Percentiles rank a stretch among this genome's conserved stretches.
These are phyloP conservation scores for Pterocarpus macrocarpus DNA, from an alignment of 306 rosid species.

Conservation along the genomic window DNA sequence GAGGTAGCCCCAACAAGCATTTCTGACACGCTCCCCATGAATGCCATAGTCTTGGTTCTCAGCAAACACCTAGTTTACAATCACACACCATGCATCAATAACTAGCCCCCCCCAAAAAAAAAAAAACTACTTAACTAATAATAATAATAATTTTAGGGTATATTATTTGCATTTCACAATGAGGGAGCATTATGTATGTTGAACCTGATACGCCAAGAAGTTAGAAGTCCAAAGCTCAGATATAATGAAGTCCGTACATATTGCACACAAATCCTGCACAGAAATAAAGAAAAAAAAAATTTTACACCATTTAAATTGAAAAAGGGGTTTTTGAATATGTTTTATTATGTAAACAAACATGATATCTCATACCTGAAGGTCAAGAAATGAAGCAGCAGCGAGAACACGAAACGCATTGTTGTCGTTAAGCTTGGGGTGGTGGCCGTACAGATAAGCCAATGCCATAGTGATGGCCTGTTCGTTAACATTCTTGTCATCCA, in stretches of 20 bases:
- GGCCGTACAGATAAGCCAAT: slow-evolving; percentile 92
- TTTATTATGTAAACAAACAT: no score
- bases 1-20: slow-evolving; percentile 99
- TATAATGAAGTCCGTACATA: slow-evolving; percentile 94
- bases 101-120: neutral
- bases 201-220: slow-evolving; percentile 97
- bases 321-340: neutral
- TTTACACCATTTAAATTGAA: neutral
- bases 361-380: slow-evolving; percentile 76
- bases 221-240: slow-evolving; percentile 97
- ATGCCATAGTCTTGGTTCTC: slow-evolving; percentile 96
- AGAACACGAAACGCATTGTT: slow-evolving; percentile 94
- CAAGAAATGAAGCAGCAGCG: slow-evolving; percentile 98
- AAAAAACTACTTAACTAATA: no score
- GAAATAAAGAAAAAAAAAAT: slow-evolving; percentile 24
- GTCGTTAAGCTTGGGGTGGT: slow-evolving; percentile 90
- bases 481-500: slow-evolving; percentile 92
- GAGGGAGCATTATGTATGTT: slow-evolving; percentile 44
- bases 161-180: slow-evolving; percentile 33
- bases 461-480: slow-evolving; percentile 90
- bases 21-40: slow-evolving; percentile 96
- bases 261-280: slow-evolving; percentile 91
- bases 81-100: slow-evolving; percentile 36
- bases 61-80: slow-evolving; percentile 78
- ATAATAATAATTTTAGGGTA: slow-evolving; percentile 1